Evolutionary conservation across 1,284 basidiomycete genomes (phyloP), one percentile per base, ranked within the genome.

Genomic region (Papiliotrema terrestris): DNA sequence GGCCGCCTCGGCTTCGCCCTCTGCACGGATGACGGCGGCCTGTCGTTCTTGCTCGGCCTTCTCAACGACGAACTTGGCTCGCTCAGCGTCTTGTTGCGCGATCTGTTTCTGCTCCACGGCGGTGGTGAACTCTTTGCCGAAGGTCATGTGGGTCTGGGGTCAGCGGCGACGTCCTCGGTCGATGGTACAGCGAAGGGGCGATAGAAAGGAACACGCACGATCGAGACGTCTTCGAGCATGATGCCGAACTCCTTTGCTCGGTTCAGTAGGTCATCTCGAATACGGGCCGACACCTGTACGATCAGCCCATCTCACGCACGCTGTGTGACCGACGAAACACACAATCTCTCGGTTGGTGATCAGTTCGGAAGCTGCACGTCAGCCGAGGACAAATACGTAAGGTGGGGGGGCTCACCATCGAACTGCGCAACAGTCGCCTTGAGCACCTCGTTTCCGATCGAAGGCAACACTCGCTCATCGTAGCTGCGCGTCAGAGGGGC

Each of bases 341-440:
- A 76, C 80, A 35, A 83, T 79, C 70, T 83, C 82, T 67, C 82
- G 74, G 74, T 83, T 81, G 20, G 82, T 83, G 67, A 83, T 99
- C 66, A 99, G 81, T 78, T 99, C 95, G 19, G 95, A 94, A 42
- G 95, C 72, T 67, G 46, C 14, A 42, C 23, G 48, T 55, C 42
- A 55, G 52, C 45, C 26, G 23, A 53, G 49, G 23, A 5, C 11
- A 25, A 25, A 17, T 26, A 17, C 38, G 32, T 49, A 20, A 9
- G 25, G 20, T 22, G 26, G 22, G 20, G 37, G 20, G 1, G 8
- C 63, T 53, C 49, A 66, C 67, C 95, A 77, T 99, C 95, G 66
- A 98, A 98, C 75, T 98, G 95, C 13, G 95, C 95, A 0, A 99
- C 96, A 58, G 95, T 97, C 53, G 89, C 90, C 80, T 99, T 98